Evolutionary conservation across 495 filamentous ascomycete genomes (phyloP), one percentile per base, ranked within the genome.

Genomic region (Amorphotheca resinae): DNA sequence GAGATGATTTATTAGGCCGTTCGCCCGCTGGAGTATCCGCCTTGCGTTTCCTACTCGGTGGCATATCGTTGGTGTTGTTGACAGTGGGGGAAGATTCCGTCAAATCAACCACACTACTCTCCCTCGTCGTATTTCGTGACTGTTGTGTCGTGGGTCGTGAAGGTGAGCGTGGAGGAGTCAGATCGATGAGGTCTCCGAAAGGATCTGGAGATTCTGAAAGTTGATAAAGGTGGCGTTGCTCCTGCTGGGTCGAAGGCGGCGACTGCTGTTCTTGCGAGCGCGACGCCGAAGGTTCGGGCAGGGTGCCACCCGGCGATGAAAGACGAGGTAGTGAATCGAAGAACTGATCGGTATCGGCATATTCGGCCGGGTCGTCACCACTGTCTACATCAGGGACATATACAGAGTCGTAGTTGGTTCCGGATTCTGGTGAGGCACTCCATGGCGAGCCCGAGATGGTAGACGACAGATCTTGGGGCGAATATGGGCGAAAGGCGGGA

Each of bases 11-110:
- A 9, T 8, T 30, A 40, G 51, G 38, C 18, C 43, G 39, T 8
- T 46, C 44, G 17, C 49, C 44, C 50, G 32, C 47, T 37, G 41
- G 32, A 37, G 53, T 58, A 14, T 57, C 15, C n/a, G 60, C 64
- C 23, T 50, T 62, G 0, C 58, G 57, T 45, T 60, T 62, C 26
- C 42, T 45, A 6, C 52, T 44, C 12, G 48, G 44, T 18, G 52
- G 43, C n/a, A 49, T 44, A 15, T 49, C 32, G 41, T 44, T 34
- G 5, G 21, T 16, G 41, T 25, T 14, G 18, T 21, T 23, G n/a
- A n/a, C n/a, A 15, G 22, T 9, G 6, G 41, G 32, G 22, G 57
- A 61, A 15, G 55, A 42, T 44, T 54, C 52, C 38, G 58, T 61
- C 36, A 60, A 52, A 35, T 59, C 60, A n/a, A 55, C 41, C 14